Conservation (phyloP, 345 rosid species). For the Sonneratia alba region DNA sequence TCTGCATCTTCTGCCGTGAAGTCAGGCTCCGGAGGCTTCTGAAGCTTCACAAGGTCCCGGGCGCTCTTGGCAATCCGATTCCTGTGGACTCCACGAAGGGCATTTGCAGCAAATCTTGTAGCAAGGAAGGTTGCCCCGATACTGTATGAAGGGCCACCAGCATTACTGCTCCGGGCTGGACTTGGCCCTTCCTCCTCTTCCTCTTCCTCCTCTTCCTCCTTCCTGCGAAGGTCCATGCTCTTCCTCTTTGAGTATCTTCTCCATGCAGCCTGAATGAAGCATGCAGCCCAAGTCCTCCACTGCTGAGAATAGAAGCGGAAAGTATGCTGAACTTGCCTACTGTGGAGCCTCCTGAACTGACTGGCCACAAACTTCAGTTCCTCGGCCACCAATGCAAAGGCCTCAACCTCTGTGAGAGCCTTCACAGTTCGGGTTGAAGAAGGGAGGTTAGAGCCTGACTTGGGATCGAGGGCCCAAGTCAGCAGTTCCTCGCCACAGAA, state of each 20-base stretch:
- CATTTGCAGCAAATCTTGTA: slow-evolving; percentile 80
- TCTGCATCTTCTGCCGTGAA: slow-evolving; percentile 75
- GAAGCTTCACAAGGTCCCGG: slow-evolving; percentile 58
- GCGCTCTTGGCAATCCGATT: slow-evolving; percentile 67
- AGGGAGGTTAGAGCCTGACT: slow-evolving; percentile 75
- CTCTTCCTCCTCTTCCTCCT: slow-evolving; percentile 59
- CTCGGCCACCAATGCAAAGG: slow-evolving; percentile 78
- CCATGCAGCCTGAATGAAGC: slow-evolving; percentile 97
- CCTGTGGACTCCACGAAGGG: slow-evolving; percentile 75
- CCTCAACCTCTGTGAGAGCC: slow-evolving; percentile 85
- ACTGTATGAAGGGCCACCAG: slow-evolving; percentile 50
- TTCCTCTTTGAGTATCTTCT: slow-evolving; percentile 73
- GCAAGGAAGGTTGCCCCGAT: slow-evolving; percentile 88
- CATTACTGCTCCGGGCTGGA: slow-evolving; percentile 17
- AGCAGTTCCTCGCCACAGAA: slow-evolving; percentile 95
- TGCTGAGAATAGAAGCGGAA: slow-evolving; percentile 95
- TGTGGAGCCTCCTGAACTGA: slow-evolving; percentile 89
- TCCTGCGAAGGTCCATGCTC: slow-evolving; percentile 55
- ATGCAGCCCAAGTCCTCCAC: slow-evolving; percentile 99
- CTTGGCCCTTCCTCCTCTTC: slow-evolving; percentile 41
- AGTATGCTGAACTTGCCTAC: slow-evolving; percentile 94
- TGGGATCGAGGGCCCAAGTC: slow-evolving; percentile 98
- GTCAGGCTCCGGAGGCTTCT: slow-evolving; percentile 95
- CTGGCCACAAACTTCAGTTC: slow-evolving; percentile 91
- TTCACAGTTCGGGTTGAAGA: slow-evolving; percentile 92